phyloP scores from a whole-genome alignment of 768 basidiomycete genomes.

The Infundibulicybe gibba region DNA sequence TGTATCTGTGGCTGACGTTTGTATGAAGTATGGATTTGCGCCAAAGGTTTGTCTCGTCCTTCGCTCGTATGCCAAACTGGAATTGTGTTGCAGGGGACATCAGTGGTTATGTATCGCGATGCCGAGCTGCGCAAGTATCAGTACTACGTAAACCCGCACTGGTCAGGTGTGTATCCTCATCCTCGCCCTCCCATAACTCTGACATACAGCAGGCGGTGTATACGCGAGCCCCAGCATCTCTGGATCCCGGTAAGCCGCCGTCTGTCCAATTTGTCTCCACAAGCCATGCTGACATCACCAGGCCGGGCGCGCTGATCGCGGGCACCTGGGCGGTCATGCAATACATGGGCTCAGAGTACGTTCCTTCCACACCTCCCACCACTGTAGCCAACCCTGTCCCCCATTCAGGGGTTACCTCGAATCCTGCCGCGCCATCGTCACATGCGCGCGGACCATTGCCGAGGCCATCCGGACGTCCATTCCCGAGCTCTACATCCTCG shows the following conservation, averaged over 20 bases:
- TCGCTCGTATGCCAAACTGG: constrained; percentile 1
- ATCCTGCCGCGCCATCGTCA: too few species aligned
- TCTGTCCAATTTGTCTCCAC: background rate
- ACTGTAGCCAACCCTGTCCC: too few species aligned
- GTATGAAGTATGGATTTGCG: constrained; percentile 80
- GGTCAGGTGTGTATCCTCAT: constrained; percentile 15
- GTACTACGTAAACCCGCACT: too few species aligned
- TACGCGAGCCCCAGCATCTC: too few species aligned
- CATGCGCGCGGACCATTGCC: too few species aligned
- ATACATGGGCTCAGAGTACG: constrained; percentile 83
- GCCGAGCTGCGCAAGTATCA: constrained; percentile 67
- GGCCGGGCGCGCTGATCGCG: constrained; percentile 90
- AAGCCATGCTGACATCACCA: constrained; percentile 20
- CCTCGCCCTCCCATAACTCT: background rate
- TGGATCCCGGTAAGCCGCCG: constrained; percentile 71
- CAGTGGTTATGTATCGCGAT: constrained; percentile 90
- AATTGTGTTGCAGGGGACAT: too few species aligned
- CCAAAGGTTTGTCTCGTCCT: too few species aligned
- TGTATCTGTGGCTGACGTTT: constrained; percentile 54
- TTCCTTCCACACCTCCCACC: constrained; percentile 7
- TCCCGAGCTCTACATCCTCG: too few species aligned
- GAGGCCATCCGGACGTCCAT: too few species aligned
- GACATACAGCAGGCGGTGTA: constrained; percentile 47
- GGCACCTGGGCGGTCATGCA: constrained; percentile 98
- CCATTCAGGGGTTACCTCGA: constrained; percentile 81